phyloP scores from a whole-genome alignment of 148 eudicot species.

The Beta vulgaris region DNA sequence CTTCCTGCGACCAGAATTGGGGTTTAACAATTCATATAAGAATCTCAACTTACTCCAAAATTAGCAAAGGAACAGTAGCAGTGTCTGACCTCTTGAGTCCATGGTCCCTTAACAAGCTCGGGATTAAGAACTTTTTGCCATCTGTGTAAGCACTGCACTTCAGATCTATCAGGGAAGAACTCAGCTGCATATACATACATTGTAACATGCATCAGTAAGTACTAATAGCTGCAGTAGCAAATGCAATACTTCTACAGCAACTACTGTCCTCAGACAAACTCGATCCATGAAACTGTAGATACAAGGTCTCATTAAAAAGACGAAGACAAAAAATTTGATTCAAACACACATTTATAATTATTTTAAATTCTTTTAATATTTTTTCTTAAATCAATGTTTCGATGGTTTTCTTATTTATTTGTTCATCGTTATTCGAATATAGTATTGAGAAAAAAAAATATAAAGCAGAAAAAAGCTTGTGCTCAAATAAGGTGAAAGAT shows the following conservation, averaged over 20 bases:
- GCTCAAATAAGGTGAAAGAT: too few species aligned
- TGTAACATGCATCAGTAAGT: neutral
- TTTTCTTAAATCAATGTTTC: too few species aligned
- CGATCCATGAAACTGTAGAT: neutral
- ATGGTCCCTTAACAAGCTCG: slow-evolving; percentile 95
- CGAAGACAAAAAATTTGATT: too few species aligned
- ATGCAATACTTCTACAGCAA: neutral
- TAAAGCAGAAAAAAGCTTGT: too few species aligned
- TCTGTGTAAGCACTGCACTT: slow-evolving; percentile 94
- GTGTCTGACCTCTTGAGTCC: slow-evolving; percentile 73
- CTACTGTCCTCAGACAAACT: neutral
- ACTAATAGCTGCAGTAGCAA: neutral
- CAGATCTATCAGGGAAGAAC: slow-evolving; percentile 89
- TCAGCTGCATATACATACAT: slow-evolving; percentile 62
- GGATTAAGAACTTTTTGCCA: slow-evolving; percentile 99
- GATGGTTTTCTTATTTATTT: too few species aligned
- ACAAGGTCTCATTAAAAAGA: too few species aligned
- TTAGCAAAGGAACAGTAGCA: neutral
- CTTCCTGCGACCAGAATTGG: slow-evolving; percentile 52
- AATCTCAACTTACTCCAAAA: neutral
- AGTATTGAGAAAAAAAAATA: too few species aligned
- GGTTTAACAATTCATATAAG: neutral
- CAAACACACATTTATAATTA: too few species aligned
- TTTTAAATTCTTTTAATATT: too few species aligned
- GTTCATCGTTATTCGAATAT: too few species aligned